phyloP scores from a whole-genome alignment of 2,329 filamentous ascomycete genomes.

The Alternaria longipes region DNA sequence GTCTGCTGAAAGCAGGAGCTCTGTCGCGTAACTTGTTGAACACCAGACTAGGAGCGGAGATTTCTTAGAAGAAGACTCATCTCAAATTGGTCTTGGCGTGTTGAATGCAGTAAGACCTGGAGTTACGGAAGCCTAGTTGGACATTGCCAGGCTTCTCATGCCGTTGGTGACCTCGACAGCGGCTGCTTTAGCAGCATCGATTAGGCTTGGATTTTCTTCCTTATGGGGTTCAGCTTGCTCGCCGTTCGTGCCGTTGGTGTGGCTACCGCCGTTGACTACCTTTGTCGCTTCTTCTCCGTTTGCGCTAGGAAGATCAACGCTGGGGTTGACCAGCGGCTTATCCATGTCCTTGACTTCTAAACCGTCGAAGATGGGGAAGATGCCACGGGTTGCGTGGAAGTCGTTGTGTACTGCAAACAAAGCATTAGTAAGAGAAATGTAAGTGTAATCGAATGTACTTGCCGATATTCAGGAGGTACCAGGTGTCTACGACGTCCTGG shows the following conservation, averaged over 20 bases:
- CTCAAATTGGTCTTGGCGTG: constrained; percentile 38
- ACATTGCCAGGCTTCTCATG: constrained; percentile 36
- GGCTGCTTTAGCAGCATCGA: constrained; percentile 41
- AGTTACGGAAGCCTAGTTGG: constrained; percentile 32
- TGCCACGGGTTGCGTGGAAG: constrained; percentile 83
- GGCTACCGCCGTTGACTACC: constrained; percentile 16
- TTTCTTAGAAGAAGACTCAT: constrained; percentile 9
- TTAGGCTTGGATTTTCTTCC: constrained; percentile 28
- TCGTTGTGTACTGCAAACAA: constrained; percentile 85
- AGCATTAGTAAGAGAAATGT: background rate
- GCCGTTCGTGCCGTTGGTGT: constrained; percentile 24
- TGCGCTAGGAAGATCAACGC: constrained; percentile 17
- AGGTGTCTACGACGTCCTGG: constrained; percentile 83
- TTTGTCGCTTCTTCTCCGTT: constrained; percentile 18
- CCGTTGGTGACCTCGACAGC: constrained; percentile 43
- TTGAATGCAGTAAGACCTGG: constrained; percentile 46
- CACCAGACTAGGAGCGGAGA: background rate
- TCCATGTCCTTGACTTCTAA: constrained; percentile 75
- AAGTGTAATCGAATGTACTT: constrained; percentile 48
- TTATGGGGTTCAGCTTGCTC: constrained; percentile 25
- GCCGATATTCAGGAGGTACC: constrained; percentile 97
- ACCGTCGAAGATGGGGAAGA: constrained; percentile 87
- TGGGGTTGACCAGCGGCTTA: constrained; percentile 42
- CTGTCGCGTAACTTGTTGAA: constrained; percentile 16
- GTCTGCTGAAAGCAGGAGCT: constrained; percentile 35